These are phyloP conservation scores for Diutina ranongensis DNA, from an alignment of 1,139 yeast species.

Conservation along the genomic window DNA sequence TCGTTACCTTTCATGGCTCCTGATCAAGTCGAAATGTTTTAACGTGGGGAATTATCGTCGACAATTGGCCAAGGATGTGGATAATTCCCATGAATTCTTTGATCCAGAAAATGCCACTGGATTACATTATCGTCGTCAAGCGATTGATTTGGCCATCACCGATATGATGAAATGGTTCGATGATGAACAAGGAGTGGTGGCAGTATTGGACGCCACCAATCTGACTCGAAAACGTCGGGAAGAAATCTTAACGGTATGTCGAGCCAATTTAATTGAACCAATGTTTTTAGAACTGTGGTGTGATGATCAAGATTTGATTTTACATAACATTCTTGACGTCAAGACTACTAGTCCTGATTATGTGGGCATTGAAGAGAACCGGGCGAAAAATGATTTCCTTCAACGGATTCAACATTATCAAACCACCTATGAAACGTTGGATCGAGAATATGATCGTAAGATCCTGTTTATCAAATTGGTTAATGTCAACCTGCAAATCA, in stretches of 20 bases:
- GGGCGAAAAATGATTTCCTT: slow-evolving; percentile 61
- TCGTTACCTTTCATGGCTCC: slow-evolving; percentile 83
- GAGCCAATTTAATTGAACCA: slow-evolving; percentile 66
- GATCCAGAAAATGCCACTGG: slow-evolving; percentile 58
- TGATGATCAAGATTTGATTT: slow-evolving; percentile 66
- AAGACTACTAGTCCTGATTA: slow-evolving; percentile 86
- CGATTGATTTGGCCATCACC: slow-evolving; percentile 60
- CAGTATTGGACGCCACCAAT: slow-evolving; percentile 84
- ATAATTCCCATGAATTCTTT: slow-evolving; percentile 61
- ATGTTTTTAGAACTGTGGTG: slow-evolving; percentile 90
- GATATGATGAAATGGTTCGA: slow-evolving; percentile 87
- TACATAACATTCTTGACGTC: slow-evolving; percentile 74
- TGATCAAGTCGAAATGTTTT: slow-evolving; percentile 77
- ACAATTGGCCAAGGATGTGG: slow-evolving; percentile 24
- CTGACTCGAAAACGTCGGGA: slow-evolving; percentile 62
- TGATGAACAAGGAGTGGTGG: slow-evolving; percentile 76
- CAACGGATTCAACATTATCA: slow-evolving; percentile 67
- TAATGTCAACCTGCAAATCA: slow-evolving; percentile 78
- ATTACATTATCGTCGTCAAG: slow-evolving; percentile 47
- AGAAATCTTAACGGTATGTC: slow-evolving; percentile 51
- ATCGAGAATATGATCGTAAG: slow-evolving; percentile 42
- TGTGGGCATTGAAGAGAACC: slow-evolving; percentile 55
- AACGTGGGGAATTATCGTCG: slow-evolving; percentile 84
- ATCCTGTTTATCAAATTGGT: slow-evolving; percentile 78
- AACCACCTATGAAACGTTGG: slow-evolving; percentile 63